Evolutionary conservation across 257 asterid genomes (phyloP), one percentile per base, ranked within the genome.

Genomic region (Galeopsis tetrahit): DNA sequence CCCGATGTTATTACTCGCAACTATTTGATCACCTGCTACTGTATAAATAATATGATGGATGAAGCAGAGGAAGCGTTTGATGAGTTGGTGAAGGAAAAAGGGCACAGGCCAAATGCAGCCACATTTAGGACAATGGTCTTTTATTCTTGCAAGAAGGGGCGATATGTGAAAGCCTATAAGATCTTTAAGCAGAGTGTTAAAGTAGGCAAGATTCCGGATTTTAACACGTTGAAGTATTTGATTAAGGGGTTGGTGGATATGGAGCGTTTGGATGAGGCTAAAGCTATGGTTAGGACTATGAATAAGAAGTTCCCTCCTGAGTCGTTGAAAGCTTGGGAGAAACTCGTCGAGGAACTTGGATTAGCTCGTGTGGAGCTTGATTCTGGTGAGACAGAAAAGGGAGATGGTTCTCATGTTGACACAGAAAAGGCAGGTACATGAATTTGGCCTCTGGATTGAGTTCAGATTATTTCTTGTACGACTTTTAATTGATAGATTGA

Each of bases 11-110:
- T 87, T 60, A 89, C 79, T 63, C 88, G 76, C 56, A 89, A 86
- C 80, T 93, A 88, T 79, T 80, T 93, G 90, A 82, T 93, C 75
- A 89, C 88, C 61, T 74, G 87, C 79, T 89, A 91, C 72, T 83
- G 85, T 69, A 49, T 34, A 63, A 89, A 82, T 57, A 86, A 83
- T 40, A 85, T 76, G 92, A 78, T 89, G 77, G 90, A 89, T 72
- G 95, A 89, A 68, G 98, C 96, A 4, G 69, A 77, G 48, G 73
- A 83, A 90, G 93, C 87, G 7, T 93, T 81, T 46, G 80, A 76
- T 46, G 91, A 83, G 46, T 1, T 79, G 65, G 63, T 86, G 82
- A 80, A 78, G 79, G 71, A 35, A 7, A 89, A 85, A 62, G 85
- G 87, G 14, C 80, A 81, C 68, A 74, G 82, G 0, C 95, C 97